A percentile compares a stretch with the other conserved stretches of the same genome.
phyloP scores from a whole-genome alignment of 352 stramenopile genomes.

The Phytophthora boehmeriae region DNA sequence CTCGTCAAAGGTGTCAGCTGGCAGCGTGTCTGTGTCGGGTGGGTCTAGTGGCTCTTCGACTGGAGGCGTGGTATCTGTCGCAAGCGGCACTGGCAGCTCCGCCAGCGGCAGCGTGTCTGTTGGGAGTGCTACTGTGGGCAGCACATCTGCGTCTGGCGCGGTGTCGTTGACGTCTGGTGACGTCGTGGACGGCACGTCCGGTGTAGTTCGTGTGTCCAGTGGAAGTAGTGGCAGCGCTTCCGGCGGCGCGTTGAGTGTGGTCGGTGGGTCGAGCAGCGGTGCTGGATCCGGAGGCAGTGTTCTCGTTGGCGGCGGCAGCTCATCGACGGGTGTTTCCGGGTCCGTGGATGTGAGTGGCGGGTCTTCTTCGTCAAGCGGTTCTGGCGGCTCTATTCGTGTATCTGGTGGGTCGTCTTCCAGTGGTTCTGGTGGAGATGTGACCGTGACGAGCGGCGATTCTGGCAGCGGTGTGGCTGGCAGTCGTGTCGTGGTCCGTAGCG shows the following conservation, averaged over 20 bases:
- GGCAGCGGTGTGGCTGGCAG: not conserved
- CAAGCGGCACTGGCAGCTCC: constrained; percentile 6
- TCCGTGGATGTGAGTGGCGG: constrained; percentile 1
- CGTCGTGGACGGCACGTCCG: not conserved
- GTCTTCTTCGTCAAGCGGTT: constrained; percentile 12
- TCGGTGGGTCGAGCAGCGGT: constrained; percentile 2
- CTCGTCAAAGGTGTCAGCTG: not conserved
- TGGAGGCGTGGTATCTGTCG: constrained; percentile 6
- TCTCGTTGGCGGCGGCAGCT: constrained; percentile 1
- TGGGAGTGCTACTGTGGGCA: not conserved
- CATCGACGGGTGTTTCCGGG: constrained; percentile 5
- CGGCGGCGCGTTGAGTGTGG: not conserved
- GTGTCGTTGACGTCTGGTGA: not conserved
- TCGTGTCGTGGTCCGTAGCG: constrained; percentile 7
- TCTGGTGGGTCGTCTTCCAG: constrained; percentile 16
- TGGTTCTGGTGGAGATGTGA: constrained; percentile 16
- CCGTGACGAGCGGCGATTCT: constrained; percentile 10
- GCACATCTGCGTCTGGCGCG: not conserved
- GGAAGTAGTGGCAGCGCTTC: not conserved
- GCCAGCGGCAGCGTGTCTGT: not conserved
- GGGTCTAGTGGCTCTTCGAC: constrained; percentile 1
- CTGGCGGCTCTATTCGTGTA: constrained; percentile 7
- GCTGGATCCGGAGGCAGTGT: not conserved
- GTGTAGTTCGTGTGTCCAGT: not conserved
- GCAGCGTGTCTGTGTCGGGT: constrained; percentile 3